Conservation (phyloP, 108 stramenopile species). For the Bacterosira constricta region DNA sequence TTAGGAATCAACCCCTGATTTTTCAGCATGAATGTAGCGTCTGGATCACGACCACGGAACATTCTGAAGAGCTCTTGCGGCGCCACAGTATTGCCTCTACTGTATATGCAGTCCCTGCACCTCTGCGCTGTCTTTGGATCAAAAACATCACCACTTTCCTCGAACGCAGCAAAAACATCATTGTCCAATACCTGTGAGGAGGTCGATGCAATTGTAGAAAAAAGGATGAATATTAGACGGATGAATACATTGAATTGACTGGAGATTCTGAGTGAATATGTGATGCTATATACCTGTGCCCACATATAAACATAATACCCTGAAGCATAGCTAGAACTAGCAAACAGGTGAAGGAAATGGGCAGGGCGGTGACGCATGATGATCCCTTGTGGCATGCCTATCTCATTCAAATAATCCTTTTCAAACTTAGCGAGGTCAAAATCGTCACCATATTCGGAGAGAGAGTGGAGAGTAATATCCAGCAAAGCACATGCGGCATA, state of each 20-base stretch:
- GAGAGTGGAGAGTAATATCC: slow-evolving; percentile 70
- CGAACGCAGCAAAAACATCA: slow-evolving; percentile 78
- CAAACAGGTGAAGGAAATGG: slow-evolving; percentile 74
- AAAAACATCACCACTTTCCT: slow-evolving; percentile 75
- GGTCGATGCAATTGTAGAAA: no score
- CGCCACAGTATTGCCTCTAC: slow-evolving; percentile 68
- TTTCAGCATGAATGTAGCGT: slow-evolving; percentile 70
- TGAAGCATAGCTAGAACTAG: slow-evolving; percentile 59
- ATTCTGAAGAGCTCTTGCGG: slow-evolving; percentile 72
- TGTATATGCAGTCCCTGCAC: slow-evolving; percentile 69
- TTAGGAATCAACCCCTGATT: slow-evolving; percentile 54
- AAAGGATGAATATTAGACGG: neutral
- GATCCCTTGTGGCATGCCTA: slow-evolving; percentile 79
- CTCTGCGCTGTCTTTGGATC: slow-evolving; percentile 54
- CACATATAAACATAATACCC: slow-evolving; percentile 68
- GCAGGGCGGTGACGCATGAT: slow-evolving; percentile 78
- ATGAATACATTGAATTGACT: no score
- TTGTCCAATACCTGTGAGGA: slow-evolving; percentile 76
- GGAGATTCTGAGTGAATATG: no score
- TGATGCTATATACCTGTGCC: slow-evolving; percentile 59
- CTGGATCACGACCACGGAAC: slow-evolving; percentile 81
- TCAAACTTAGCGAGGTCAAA: slow-evolving; percentile 72
- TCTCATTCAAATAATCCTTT: slow-evolving; percentile 57
- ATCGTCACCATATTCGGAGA: slow-evolving; percentile 63
- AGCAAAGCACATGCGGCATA: slow-evolving; percentile 76